phyloP scores from a whole-genome alignment of 73 alveolate genomes.

The Tetrahymena thermophila region DNA sequence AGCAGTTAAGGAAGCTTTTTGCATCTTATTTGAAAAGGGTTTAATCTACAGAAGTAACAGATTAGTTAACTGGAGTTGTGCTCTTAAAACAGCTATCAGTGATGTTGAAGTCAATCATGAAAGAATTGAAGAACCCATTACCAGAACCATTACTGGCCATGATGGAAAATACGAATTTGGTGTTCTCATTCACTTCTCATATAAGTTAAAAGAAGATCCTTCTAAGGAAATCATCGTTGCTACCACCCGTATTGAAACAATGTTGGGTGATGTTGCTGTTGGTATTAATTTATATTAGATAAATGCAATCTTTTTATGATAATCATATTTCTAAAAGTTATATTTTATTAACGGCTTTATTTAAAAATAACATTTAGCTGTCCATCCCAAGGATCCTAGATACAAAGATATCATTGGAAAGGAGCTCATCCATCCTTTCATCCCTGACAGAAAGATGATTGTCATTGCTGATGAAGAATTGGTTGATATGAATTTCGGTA shows the following conservation, averaged over 20 bases:
- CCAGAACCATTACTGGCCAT: slow-evolving; percentile 80
- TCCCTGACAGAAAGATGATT: slow-evolving; percentile 89
- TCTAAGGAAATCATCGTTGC: slow-evolving; percentile 82
- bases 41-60: slow-evolving; percentile 92
- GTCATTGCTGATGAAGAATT: slow-evolving; percentile 78
- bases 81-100: slow-evolving; percentile 93
- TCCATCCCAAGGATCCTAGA: slow-evolving; percentile 96
- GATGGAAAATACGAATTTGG: slow-evolving; percentile 89
- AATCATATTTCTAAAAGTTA: no score
- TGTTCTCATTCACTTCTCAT: slow-evolving; percentile 80
- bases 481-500: slow-evolving; percentile 97
- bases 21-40: slow-evolving; percentile 89
- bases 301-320: no score
- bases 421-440: slow-evolving; percentile 94
- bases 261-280: slow-evolving; percentile 99
- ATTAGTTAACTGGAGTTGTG: slow-evolving; percentile 98
- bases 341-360: background rate
- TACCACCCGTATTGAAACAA: slow-evolving; percentile 97
- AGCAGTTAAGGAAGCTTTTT: slow-evolving; percentile 93
- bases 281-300: background rate
- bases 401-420: slow-evolving; percentile 93
- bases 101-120: slow-evolving; percentile 92
- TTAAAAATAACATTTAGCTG: slow-evolving; percentile 57
- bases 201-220: slow-evolving; percentile 79
- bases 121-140: slow-evolving; percentile 68